Percentiles rank a stretch among this genome's conserved stretches.
Evolutionary conservation across 2,329 filamentous ascomycete genomes (phyloP).

Genomic region (Dothideomycetes sp.): DNA sequence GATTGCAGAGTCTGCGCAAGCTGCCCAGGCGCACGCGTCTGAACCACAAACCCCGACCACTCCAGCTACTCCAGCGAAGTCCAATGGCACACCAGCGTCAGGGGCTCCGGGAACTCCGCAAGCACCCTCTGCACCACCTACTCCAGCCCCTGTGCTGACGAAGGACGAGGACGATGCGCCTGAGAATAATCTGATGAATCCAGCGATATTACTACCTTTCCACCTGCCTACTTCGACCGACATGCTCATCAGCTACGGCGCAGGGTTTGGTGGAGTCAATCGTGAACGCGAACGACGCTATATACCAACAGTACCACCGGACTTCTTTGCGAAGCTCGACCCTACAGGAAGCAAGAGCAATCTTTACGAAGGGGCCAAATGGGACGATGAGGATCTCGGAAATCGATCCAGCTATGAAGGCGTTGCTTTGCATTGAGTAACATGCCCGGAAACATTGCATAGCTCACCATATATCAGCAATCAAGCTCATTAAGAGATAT

Average conservation of each 20-base stretch:
- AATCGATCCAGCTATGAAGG: not conserved
- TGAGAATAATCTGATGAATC: constrained; percentile 71
- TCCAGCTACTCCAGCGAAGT: constrained; percentile 1
- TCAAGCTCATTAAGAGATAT: not conserved
- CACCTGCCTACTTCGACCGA: constrained; percentile 92
- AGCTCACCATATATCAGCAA: not conserved
- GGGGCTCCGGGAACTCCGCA: not conserved
- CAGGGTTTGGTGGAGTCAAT: constrained; percentile 87
- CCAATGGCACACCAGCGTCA: not conserved
- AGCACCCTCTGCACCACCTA: not conserved
- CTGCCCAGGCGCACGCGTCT: constrained; percentile 4
- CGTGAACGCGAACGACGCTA: constrained; percentile 88
- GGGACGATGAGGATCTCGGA: constrained; percentile 16
- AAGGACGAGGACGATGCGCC: constrained; percentile 57
- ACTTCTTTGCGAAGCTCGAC: constrained; percentile 85
- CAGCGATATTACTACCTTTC: constrained; percentile 86
- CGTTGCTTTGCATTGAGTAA: not conserved
- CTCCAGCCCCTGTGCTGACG: constrained; percentile 1
- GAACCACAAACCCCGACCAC: constrained; percentile 4
- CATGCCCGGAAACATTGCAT: not conserved
- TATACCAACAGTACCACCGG: constrained; percentile 85
- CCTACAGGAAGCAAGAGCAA: constrained; percentile 26
- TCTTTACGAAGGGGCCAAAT: constrained; percentile 22
- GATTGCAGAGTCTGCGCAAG: constrained; percentile 7
- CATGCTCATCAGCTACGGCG: constrained; percentile 92